These are phyloP conservation scores for Peniophora sp. DNA, from an alignment of 1,284 basidiomycete species.

Conservation along the genomic window DNA sequence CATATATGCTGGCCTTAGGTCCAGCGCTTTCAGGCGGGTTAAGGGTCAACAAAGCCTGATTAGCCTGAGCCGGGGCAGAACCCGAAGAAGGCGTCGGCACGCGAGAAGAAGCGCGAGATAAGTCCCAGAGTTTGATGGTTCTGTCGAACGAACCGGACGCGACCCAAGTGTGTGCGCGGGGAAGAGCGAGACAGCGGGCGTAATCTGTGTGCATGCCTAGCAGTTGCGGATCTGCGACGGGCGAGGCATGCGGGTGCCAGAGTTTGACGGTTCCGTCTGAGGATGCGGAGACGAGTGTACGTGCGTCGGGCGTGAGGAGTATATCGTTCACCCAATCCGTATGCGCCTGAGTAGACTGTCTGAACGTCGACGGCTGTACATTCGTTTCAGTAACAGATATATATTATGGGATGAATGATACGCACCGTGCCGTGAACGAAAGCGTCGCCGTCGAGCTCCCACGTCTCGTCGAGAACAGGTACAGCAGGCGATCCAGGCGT, in stretches of 20 bases:
- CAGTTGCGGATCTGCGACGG: slow-evolving; percentile 48
- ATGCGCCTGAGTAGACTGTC: slow-evolving; percentile 81
- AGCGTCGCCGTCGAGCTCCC: slow-evolving; percentile 63
- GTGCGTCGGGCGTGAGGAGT: slow-evolving; percentile 35
- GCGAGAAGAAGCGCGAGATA: slow-evolving; percentile 38
- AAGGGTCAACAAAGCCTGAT: slow-evolving; percentile 48
- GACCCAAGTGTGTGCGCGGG: slow-evolving; percentile 66
- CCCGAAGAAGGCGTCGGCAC: too few relatives aligned
- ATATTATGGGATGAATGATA: slow-evolving; percentile 5
- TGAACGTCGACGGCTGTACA: slow-evolving; percentile 50
- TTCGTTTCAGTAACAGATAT: slow-evolving; percentile 3
- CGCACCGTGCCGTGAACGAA: slow-evolving; percentile 43
- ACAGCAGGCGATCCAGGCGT: slow-evolving; percentile 27
- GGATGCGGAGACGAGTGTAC: slow-evolving; percentile 82
- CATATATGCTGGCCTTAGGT: slow-evolving; percentile 75
- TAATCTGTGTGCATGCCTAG: slow-evolving; percentile 92
- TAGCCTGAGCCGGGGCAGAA: too few relatives aligned
- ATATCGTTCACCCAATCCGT: slow-evolving; percentile 98
- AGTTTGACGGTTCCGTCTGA: slow-evolving; percentile 93
- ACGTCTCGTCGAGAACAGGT: slow-evolving; percentile 66
- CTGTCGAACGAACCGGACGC: slow-evolving; percentile 95
- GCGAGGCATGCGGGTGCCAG: slow-evolving; percentile 80
- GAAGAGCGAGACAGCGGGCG: slow-evolving; percentile 65
- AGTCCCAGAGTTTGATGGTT: slow-evolving; percentile 92
- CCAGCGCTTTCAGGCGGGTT: slow-evolving; percentile 52